A percentile compares a stretch with the other conserved stretches of the same genome.
These are phyloP conservation scores for Exidia glandulosa DNA, from an alignment of 768 basidiomycete genomes.

Conservation along the genomic window DNA sequence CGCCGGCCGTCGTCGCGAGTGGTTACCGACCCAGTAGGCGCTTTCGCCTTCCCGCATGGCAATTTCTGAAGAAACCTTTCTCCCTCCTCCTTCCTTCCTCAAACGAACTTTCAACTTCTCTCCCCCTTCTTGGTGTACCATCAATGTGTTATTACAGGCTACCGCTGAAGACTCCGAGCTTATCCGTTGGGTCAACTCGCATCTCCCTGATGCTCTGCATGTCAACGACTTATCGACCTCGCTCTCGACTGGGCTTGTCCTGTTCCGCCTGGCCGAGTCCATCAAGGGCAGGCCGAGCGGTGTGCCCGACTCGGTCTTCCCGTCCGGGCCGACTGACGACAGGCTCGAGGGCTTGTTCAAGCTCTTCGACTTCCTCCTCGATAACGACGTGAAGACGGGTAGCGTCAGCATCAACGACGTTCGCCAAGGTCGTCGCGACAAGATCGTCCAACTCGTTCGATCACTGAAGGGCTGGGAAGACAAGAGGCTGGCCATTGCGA, in stretches of 20 bases:
- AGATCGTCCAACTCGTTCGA: conserved; percentile 67
- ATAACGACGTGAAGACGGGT: conserved; percentile 86
- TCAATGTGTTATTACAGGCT: neutral
- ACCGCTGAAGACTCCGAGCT: conserved; percentile 23
- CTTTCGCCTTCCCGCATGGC: neutral
- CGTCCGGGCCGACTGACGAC: conserved; percentile 53
- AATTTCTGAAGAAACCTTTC: neutral
- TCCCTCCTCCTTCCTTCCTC: conserved; percentile 4
- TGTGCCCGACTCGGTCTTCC: conserved; percentile 73
- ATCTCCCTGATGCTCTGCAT: conserved; percentile 55
- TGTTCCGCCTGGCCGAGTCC: conserved; percentile 78
- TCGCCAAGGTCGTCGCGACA: conserved; percentile 67
- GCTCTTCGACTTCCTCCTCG: conserved; percentile 85
- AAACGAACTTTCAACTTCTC: conserved; percentile 1
- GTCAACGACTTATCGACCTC: conserved; percentile 31
- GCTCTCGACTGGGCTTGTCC: conserved; percentile 49
- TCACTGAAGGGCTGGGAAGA: conserved; percentile 77
- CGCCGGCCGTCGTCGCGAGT: neutral
- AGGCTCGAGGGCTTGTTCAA: conserved; percentile 80
- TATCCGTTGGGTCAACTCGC: conserved; percentile 82
- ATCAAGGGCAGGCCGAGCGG: conserved; percentile 55
- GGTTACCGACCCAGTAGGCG: neutral
- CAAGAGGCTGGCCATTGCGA: conserved; percentile 45
- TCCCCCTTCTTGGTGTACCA: neutral
- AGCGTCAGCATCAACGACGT: conserved; percentile 92